These are phyloP conservation scores for Trichoderma guizhouense DNA, from an alignment of 2,329 filamentous ascomycete species.

Conservation along the genomic window DNA sequence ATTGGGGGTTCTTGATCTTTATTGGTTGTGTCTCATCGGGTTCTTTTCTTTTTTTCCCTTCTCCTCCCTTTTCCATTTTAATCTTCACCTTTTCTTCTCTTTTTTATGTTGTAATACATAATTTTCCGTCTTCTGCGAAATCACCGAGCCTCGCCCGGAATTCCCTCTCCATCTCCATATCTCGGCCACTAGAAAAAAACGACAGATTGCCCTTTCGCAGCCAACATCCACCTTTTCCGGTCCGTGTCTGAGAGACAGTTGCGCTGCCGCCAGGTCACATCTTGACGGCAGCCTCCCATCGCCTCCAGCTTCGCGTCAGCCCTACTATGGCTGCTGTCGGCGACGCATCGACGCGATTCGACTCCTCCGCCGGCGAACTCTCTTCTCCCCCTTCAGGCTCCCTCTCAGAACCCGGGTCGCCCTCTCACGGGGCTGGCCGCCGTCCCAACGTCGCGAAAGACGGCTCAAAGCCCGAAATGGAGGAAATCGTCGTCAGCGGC, in stretches of 20 bases:
- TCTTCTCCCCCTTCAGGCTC: constrained; percentile 52
- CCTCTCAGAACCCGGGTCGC: constrained; percentile 48
- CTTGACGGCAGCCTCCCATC: not conserved
- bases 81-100: not conserved
- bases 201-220: not conserved
- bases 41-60: not conserved
- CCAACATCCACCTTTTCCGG: not conserved
- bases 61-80: not conserved
- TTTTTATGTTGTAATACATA: constrained; percentile 7
- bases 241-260: not conserved
- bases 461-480: constrained; percentile 36
- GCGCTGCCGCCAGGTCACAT: not conserved
- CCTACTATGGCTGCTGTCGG: constrained; percentile 29
- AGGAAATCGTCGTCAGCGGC: constrained; percentile 49
- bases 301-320: constrained; percentile 2
- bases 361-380: constrained; percentile 47
- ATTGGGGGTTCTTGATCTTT: not conserved
- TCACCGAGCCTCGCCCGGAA: not conserved
- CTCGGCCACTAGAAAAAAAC: not conserved
- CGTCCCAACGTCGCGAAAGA: constrained; percentile 23
- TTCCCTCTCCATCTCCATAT: not conserved
- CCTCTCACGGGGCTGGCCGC: constrained; percentile 36
- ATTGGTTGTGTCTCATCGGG: not conserved
- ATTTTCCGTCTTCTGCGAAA: not conserved
- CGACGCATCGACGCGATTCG: constrained; percentile 40